phyloP scores from a whole-genome alignment of 1,284 basidiomycete species.

The Mixia osmundae region DNA sequence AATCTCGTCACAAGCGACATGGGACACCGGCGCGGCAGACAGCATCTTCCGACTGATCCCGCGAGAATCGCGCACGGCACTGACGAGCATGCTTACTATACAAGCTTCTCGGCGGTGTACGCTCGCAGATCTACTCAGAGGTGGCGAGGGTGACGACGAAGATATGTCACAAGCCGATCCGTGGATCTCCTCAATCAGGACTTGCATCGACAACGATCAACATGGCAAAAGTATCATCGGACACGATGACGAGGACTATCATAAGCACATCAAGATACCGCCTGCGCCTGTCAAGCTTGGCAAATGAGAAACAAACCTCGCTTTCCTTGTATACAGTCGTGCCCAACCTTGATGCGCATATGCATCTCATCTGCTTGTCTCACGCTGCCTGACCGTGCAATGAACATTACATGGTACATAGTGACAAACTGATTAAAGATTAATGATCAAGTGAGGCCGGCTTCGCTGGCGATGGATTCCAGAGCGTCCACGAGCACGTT shows the following conservation, averaged over 20 bases:
- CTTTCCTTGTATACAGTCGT: too few relatives aligned
- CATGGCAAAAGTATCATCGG: too few relatives aligned
- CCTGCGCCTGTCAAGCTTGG: too few relatives aligned
- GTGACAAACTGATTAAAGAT: too few relatives aligned
- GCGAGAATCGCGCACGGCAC: conserved; percentile 63
- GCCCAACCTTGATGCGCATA: too few relatives aligned
- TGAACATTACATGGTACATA: too few relatives aligned
- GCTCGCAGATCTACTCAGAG: conserved; percentile 72
- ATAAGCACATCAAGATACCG: too few relatives aligned
- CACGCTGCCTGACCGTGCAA: too few relatives aligned
- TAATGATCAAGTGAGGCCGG: neutral
- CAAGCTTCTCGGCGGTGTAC: conserved; percentile 77
- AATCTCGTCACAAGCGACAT: conserved; percentile 37
- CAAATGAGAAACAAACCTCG: too few relatives aligned
- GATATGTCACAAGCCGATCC: conserved; percentile 23
- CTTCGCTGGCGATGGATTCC: conserved; percentile 30
- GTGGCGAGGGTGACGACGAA: conserved; percentile 23
- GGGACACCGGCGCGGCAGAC: conserved; percentile 64
- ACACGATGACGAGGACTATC: too few relatives aligned
- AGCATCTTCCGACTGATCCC: conserved; percentile 93
- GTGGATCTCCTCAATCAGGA: conserved; percentile 22
- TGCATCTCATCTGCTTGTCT: too few relatives aligned
- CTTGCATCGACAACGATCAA: too few relatives aligned
- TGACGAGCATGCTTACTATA: conserved; percentile 81
- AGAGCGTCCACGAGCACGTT: conserved; percentile 68